These are phyloP conservation scores for Mycena galopus DNA, from an alignment of 768 basidiomycete genomes.

Conservation along the genomic window DNA sequence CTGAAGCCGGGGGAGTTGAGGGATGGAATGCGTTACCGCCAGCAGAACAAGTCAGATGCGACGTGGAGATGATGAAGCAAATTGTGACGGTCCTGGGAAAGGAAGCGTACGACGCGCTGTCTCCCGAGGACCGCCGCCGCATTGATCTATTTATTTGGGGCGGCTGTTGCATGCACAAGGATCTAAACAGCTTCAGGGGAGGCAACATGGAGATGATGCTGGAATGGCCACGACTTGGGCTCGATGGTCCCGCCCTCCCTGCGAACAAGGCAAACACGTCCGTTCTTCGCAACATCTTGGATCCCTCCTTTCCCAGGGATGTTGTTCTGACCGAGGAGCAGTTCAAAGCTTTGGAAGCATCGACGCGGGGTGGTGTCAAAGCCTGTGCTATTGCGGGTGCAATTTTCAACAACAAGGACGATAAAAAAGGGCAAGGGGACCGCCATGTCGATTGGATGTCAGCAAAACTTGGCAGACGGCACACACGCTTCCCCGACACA, in stretches of 20 bases:
- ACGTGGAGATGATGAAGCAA: constrained; percentile 34
- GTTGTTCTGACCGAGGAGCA: too few relatives aligned
- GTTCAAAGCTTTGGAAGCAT: too few relatives aligned
- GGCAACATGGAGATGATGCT: constrained; percentile 31
- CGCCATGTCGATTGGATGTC: constrained; percentile 16
- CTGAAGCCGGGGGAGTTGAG: constrained; percentile 41
- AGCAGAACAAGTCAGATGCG: constrained; percentile 36
- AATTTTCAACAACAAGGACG: constrained; percentile 1
- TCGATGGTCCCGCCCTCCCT: too few relatives aligned
- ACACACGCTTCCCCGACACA: constrained; percentile 10
- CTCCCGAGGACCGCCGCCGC: constrained; percentile 31
- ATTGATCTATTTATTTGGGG: constrained; percentile 50
- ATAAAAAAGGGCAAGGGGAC: constrained; percentile 41
- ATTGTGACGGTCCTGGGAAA: constrained; percentile 39
- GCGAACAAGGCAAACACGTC: too few relatives aligned
- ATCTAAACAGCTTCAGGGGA: constrained; percentile 49
- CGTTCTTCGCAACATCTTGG: too few relatives aligned
- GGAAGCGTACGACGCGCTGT: constrained; percentile 37
- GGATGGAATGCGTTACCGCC: constrained; percentile 40
- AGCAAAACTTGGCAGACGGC: neutral
- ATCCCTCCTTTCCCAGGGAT: too few relatives aligned
- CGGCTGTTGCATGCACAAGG: constrained; percentile 58
- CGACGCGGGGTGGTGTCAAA: too few relatives aligned
- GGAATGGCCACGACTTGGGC: too few relatives aligned
- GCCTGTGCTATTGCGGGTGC: too few relatives aligned